A percentile compares a stretch with the other conserved stretches of the same genome.
These are phyloP conservation scores for Testicularia cyperi DNA, from an alignment of 1,284 basidiomycete genomes.

Conservation along the genomic window DNA sequence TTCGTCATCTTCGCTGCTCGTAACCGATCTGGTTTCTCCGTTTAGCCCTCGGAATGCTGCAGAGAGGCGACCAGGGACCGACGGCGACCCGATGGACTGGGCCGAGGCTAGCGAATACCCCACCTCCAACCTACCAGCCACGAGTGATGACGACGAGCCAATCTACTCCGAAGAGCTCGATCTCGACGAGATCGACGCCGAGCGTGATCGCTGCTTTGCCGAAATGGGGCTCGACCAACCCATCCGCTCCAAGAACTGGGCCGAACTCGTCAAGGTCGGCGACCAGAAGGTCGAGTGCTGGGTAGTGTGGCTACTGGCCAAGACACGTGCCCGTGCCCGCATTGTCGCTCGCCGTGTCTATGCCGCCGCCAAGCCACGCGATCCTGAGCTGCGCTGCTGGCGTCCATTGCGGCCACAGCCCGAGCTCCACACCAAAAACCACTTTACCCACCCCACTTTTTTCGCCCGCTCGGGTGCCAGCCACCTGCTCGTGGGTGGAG, in stretches of 20 bases:
- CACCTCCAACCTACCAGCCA: slow-evolving; percentile 11
- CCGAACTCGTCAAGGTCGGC: slow-evolving; percentile 24
- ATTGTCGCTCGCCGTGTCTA: slow-evolving; percentile 31
- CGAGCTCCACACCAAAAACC: slow-evolving; percentile 35
- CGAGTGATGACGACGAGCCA: slow-evolving; percentile 24
- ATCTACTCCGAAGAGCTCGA: slow-evolving; percentile 39
- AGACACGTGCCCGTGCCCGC: slow-evolving; percentile 25
- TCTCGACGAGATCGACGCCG: slow-evolving; percentile 37
- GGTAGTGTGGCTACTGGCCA: slow-evolving; percentile 34
- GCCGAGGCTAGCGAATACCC: slow-evolving; percentile 13
- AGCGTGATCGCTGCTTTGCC: slow-evolving; percentile 31
- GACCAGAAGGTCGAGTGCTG: slow-evolving; percentile 38
- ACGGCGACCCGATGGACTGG: slow-evolving; percentile 36
- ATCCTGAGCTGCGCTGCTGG: slow-evolving; percentile 16
- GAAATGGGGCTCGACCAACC: slow-evolving; percentile 38
- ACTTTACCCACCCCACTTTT: slow-evolving; percentile 43
- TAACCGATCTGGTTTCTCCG: slow-evolving; percentile 28
- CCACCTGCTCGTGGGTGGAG: slow-evolving; percentile 33
- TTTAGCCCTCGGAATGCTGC: slow-evolving; percentile 13
- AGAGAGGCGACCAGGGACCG: slow-evolving; percentile 23
- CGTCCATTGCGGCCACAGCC: slow-evolving; percentile 21
- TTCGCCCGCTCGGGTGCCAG: slow-evolving; percentile 39
- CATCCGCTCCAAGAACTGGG: slow-evolving; percentile 29
- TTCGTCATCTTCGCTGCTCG: slow-evolving; percentile 5
- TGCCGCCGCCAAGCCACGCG: slow-evolving; percentile 12